Conservation (phyloP, 1,139 yeast species). For the Scheffersomyces parashehatae region DNA sequence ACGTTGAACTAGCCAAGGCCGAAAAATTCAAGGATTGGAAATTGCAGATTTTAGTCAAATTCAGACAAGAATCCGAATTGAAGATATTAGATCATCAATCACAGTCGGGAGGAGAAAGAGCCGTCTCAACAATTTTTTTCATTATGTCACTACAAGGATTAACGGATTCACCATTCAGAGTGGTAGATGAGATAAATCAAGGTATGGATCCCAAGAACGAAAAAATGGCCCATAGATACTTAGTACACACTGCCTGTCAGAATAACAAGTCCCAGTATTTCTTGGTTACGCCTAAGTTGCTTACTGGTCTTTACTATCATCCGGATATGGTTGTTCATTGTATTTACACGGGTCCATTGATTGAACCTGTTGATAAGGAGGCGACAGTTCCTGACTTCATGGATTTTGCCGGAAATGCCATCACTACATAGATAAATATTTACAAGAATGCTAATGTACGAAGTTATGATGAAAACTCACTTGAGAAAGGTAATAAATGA, state of each 20-base stretch:
- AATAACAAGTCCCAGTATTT: slow-evolving; percentile 73
- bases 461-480: slow-evolving; percentile 1
- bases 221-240: slow-evolving; percentile 78
- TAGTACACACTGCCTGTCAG: slow-evolving; percentile 82
- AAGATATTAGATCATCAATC: slow-evolving; percentile 78
- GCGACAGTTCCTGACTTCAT: slow-evolving; percentile 26
- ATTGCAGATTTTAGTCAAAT: slow-evolving; percentile 80
- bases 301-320: slow-evolving; percentile 78
- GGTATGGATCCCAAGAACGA: slow-evolving; percentile 98
- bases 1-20: slow-evolving; percentile 59
- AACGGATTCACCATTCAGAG: slow-evolving; percentile 87
- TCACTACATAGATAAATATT: background rate
- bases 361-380: slow-evolving; percentile 23
- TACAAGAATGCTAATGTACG: background rate
- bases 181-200: slow-evolving; percentile 97
- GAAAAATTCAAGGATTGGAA: slow-evolving; percentile 75
- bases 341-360: slow-evolving; percentile 67
- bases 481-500: slow-evolving; percentile 1
- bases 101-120: slow-evolving; percentile 98
- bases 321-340: slow-evolving; percentile 85
- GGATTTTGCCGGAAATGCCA: slow-evolving; percentile 21
- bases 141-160: slow-evolving; percentile 91
- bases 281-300: slow-evolving; percentile 86
- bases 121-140: slow-evolving; percentile 90
- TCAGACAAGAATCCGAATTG: slow-evolving; percentile 71